These are phyloP conservation scores for Verticillium zaregamsianum DNA, from an alignment of 2,329 filamentous ascomycete species.

Conservation along the genomic window DNA sequence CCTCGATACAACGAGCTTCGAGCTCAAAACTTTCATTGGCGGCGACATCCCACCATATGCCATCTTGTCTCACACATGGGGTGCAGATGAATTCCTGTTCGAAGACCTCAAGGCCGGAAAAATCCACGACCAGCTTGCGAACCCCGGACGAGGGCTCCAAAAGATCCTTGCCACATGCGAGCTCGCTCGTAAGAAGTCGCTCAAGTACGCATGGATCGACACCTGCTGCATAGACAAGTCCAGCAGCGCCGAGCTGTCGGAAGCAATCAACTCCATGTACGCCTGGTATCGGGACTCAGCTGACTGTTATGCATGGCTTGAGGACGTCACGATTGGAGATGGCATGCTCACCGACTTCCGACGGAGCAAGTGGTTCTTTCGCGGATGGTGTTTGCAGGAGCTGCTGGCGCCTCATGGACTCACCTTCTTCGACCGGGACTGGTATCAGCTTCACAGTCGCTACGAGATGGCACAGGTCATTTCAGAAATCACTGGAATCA, in stretches of 20 bases:
- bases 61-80: slow-evolving; percentile 23
- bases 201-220: slow-evolving; percentile 18
- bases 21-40: slow-evolving; percentile 9
- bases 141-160: slow-evolving; percentile 2
- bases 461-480: background rate
- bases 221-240: slow-evolving; percentile 22
- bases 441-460: slow-evolving; percentile 10
- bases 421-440: slow-evolving; percentile 4
- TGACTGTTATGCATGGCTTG: slow-evolving; percentile 15
- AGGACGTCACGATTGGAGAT: slow-evolving; percentile 8
- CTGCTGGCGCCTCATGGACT: slow-evolving; percentile 5
- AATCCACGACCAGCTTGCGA: background rate
- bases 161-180: slow-evolving; percentile 9
- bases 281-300: slow-evolving; percentile 15
- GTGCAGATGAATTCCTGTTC: slow-evolving; percentile 16
- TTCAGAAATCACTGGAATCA: background rate
- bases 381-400: slow-evolving; percentile 18
- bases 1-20: slow-evolving; percentile 9
- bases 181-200: slow-evolving; percentile 2
- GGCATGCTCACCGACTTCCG: background rate
- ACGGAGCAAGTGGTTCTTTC: slow-evolving; percentile 11
- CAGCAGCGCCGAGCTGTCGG: slow-evolving; percentile 17
- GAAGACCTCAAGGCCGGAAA: slow-evolving; percentile 11
- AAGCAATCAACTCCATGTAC: slow-evolving; percentile 17
- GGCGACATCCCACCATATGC: slow-evolving; percentile 17